A percentile compares a stretch with the other conserved stretches of the same genome.
These are phyloP conservation scores for Aspergillus ruber DNA, from an alignment of 2,329 filamentous ascomycete genomes.

Conservation along the genomic window DNA sequence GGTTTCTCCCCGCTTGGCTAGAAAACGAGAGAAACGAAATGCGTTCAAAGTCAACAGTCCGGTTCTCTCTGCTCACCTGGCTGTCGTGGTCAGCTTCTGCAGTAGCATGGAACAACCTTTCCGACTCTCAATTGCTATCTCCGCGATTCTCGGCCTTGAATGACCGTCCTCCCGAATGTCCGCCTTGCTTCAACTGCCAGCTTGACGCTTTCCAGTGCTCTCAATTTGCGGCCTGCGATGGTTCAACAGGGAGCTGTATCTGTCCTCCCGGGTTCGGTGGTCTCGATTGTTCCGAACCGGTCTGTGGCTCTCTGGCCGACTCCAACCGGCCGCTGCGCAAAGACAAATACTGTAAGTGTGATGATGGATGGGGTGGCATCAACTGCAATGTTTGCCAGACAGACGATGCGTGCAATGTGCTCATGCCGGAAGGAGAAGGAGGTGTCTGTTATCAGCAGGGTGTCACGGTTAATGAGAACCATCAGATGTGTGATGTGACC, in stretches of 20 bases:
- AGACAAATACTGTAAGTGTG: constrained; percentile 70
- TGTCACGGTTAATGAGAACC: constrained; percentile 86
- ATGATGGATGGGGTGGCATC: constrained; percentile 90
- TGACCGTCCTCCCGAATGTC: constrained; percentile 54
- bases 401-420: constrained; percentile 73
- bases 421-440: constrained; percentile 76
- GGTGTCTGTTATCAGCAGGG: constrained; percentile 91
- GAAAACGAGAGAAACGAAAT: constrained; percentile 15
- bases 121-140: constrained; percentile 54
- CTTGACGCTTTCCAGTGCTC: constrained; percentile 85
- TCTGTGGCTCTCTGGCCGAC: constrained; percentile 81
- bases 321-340: constrained; percentile 73
- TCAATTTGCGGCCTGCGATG: constrained; percentile 84
- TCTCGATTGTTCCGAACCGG: constrained; percentile 84
- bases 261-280: constrained; percentile 91
- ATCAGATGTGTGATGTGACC: constrained; percentile 96
- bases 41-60: constrained; percentile 18
- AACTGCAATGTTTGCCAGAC: constrained; percentile 95
- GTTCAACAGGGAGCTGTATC: constrained; percentile 83
- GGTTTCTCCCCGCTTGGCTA: constrained; percentile 1
- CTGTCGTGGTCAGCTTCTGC: constrained; percentile 17
- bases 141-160: constrained; percentile 65
- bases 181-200: constrained; percentile 87
- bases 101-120: constrained; percentile 46
- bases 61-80: constrained; percentile 20